Percentiles rank a stretch among this genome's conserved stretches.
Conservation (phyloP, 805 yeast genomes). For the Grigorovia jiainica region DNA sequence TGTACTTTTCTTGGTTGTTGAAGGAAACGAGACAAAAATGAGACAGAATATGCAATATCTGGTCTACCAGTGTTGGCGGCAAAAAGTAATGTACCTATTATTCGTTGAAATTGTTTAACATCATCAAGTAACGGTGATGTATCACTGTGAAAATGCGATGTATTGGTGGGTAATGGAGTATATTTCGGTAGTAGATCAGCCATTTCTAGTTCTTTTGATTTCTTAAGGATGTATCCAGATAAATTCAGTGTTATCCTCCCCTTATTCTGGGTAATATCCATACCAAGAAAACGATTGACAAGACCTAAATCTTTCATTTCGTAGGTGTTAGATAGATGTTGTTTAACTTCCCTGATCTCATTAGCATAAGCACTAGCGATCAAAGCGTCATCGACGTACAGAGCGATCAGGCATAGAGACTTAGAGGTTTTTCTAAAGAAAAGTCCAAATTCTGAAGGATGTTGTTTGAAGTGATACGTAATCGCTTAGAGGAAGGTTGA, state of each 20-base stretch:
- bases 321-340: neutral
- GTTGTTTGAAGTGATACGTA: too few species aligned
- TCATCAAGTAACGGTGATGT: neutral
- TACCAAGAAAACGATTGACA: slow-evolving; percentile 5
- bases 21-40: slow-evolving; percentile 3
- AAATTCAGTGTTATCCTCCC: slow-evolving; percentile 1
- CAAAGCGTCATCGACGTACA: slow-evolving; percentile 6
- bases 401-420: neutral
- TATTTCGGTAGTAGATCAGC: too few species aligned
- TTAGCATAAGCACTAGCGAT: slow-evolving; percentile 2
- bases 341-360: neutral
- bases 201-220: neutral
- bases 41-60: slow-evolving; percentile 7
- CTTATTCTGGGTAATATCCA: slow-evolving; percentile 2
- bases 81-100: slow-evolving; percentile 5
- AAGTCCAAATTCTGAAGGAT: slow-evolving; percentile 4
- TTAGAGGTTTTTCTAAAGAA: neutral
- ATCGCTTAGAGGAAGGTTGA: too few species aligned
- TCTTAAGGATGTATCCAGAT: slow-evolving; percentile 1
- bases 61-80: slow-evolving; percentile 8
- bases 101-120: slow-evolving; percentile 4
- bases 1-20: slow-evolving; percentile 6
- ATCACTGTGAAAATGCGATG: neutral
- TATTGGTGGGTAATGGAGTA: too few species aligned
- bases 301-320: slow-evolving; percentile 6